Evolutionary conservation across 1,139 yeast species (phyloP).

Genomic region (Saccharomyces hybrid): DNA sequence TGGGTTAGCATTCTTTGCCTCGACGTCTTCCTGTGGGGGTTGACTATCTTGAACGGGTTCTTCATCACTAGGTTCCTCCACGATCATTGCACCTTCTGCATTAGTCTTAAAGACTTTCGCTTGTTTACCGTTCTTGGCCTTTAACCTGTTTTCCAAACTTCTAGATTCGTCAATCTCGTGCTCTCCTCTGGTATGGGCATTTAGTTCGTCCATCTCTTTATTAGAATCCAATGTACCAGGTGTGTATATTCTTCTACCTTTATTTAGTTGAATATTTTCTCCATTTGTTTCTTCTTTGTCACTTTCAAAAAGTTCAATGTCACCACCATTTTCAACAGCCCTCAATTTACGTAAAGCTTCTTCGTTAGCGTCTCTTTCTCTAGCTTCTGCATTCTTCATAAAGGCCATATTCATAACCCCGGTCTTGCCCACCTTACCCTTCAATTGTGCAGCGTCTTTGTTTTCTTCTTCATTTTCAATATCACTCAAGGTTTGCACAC

Average conservation of each 20-base stretch:
- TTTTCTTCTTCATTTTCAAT: slow-evolving; percentile 39
- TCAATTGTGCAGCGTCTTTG: slow-evolving; percentile 32
- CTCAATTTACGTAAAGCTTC: slow-evolving; percentile 47
- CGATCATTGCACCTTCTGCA: slow-evolving; percentile 5
- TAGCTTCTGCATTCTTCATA: slow-evolving; percentile 80
- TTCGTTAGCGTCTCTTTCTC: slow-evolving; percentile 49
- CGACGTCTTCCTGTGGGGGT: slow-evolving; percentile 5
- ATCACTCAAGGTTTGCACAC: slow-evolving; percentile 47
- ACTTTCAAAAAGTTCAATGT: slow-evolving; percentile 34
- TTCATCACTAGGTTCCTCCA: slow-evolving; percentile 5
- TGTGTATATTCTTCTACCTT: slow-evolving; percentile 77
- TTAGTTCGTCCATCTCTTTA: slow-evolving; percentile 38
- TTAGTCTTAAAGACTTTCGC: slow-evolving; percentile 2
- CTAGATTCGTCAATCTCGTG: slow-evolving; percentile 49
- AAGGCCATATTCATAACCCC: slow-evolving; percentile 93
- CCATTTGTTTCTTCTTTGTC: slow-evolving; percentile 32
- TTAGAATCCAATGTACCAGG: slow-evolving; percentile 53
- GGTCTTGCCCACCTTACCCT: slow-evolving; percentile 53
- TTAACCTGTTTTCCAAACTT: slow-evolving; percentile 39
- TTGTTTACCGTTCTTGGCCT: slow-evolving; percentile 9
- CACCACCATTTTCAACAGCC: slow-evolving; percentile 40
- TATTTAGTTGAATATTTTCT: slow-evolving; percentile 48
- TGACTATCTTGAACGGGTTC: slow-evolving; percentile 7
- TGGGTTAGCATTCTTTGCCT: slow-evolving; percentile 43
- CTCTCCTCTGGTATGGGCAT: slow-evolving; percentile 40